Base-by-base conservation (phyloP, 495 filamentous ascomycete genomes). In the Trichocladium uniseriatum region DNA sequence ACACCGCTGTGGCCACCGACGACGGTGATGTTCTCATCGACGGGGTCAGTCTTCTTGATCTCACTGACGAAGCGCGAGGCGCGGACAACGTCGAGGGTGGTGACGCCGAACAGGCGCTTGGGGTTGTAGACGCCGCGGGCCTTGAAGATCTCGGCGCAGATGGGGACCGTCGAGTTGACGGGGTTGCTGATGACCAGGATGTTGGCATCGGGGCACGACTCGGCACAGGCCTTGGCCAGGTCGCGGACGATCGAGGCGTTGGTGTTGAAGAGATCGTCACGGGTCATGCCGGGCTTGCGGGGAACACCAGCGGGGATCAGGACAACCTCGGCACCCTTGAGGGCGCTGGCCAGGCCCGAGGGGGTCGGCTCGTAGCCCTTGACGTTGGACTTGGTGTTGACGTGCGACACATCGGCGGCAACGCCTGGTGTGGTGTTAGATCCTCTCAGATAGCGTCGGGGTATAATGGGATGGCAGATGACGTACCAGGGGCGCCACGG, bases 201-300 rank as follows among this genome's bases (percentile, higher is more conserved):
- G 70, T 82, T 96, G 32, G 92, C 92, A 59, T 94, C 91, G 57
- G 92, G 92, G 64, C 79, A 79, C 58, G 80, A 76, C 64, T 96
- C 82, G 51, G 92, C 91, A 55, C 89, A 80, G 28, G 86, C 82
- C 66, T 89, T 82, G 61, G 87, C 80, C 43, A 96, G 76, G 52
- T 83, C 84, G 61, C 86, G 84, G 56, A 96, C 89, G 62, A 96
- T 95, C 49, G 88, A 86, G 43, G 90, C 90, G 62, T 96, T 96
- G 74, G 94, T 88, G 72, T 92, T 95, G 84, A 98, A 98, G 48
- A 98, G 88, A 60, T 96, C 90, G 62, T 98, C 94, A 75, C 92
- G 89, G 67, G 84, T 95, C 92, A 98, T 98, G 62, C 94, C 94
- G 51, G 92, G 92, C 77, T 97, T 97, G 70, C 92, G 90, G 61